Evolutionary conservation across 1,284 basidiomycete species (phyloP), one percentile per base, ranked within the genome.

Genomic region (Moesziomyces sp.): DNA sequence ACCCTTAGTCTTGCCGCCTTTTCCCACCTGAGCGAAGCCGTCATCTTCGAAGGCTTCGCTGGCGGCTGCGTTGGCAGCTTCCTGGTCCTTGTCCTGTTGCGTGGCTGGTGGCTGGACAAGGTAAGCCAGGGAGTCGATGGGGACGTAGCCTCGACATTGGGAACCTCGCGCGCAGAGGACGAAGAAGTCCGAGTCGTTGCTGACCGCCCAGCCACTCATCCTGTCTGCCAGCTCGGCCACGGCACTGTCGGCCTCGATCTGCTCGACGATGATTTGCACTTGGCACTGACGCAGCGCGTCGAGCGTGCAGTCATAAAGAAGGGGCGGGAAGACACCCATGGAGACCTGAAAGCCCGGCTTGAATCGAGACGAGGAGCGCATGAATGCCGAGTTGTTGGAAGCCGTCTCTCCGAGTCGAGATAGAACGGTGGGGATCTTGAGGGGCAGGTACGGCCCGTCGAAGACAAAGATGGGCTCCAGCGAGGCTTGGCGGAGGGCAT

Each of bases 101-200:
- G 58, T 54, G 18, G 30, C 13, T 5, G 55, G 19, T 16, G 71
- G 57, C 43, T 56, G 57, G 18, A 74, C 64, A 13, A 80, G 49
- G 28, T 73, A 79, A 21, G 73, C 63, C 24, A 80, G 42, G 14
- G 74, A 52, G 35, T 80, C 72, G 53, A 81, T 43, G 2, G 78
- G 78, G 0, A 80, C 73, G 42, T 81, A 81, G 3, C 77, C 75
- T 23, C 59, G 58, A 21, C 68, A 70, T n/a, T 60, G 55, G 3
- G 57, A 45, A 0, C 76, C 78, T 42, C 76, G 52, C 10, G 79
- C 58, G 44, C 77, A 80, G 24, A 80, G 69, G 19, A 80, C 62
- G 58, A 81, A 81, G 38, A 73, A 80, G 64, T 81, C 79, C 2
- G 71, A 75, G 52, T 81, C 79, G 26, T 74, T 58, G 46, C 74